Conservation (phyloP, 1,139 yeast genomes). For the Meyerozyma smithsonii region DNA sequence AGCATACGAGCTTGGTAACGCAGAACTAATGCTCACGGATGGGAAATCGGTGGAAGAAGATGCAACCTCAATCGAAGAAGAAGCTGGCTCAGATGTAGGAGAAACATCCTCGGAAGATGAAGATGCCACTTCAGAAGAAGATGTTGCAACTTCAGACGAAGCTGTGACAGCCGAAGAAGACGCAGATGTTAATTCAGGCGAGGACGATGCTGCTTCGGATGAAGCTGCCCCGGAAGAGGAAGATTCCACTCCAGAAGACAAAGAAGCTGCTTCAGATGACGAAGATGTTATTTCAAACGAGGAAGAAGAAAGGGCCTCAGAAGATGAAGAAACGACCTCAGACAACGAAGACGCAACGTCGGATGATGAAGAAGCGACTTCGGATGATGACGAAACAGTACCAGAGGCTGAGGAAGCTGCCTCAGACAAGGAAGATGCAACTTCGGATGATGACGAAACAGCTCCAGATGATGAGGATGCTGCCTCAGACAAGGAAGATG, state of each 20-base stretch:
- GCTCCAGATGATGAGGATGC: slow-evolving; percentile 2
- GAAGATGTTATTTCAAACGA: slow-evolving; percentile 1
- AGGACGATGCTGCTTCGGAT: not conserved
- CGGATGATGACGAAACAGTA: not conserved
- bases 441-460: not conserved
- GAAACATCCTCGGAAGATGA: not conserved
- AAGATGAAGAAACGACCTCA: slow-evolving; percentile 2
- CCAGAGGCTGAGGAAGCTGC: not conserved
- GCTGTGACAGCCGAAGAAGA: not conserved
- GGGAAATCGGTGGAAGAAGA: too few relatives aligned
- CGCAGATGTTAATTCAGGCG: not conserved
- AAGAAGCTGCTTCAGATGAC: slow-evolving; percentile 4
- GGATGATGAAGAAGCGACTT: not conserved
- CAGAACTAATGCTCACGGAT: too few relatives aligned
- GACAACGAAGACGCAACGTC: not conserved
- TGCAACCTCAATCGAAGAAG: not conserved
- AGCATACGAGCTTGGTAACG: too few relatives aligned
- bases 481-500: slow-evolving; percentile 3
- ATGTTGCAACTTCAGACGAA: not conserved
- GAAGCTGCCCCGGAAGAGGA: not conserved
- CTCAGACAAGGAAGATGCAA: slow-evolving; percentile 1
- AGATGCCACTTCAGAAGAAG: not conserved
- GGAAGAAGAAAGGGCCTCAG: not conserved
- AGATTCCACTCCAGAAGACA: slow-evolving; percentile 2
- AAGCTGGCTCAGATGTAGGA: too few relatives aligned